Evolutionary conservation across 805 yeast genomes (phyloP), one percentile per base, ranked within the genome.

Genomic region (Candida odintsovae): DNA sequence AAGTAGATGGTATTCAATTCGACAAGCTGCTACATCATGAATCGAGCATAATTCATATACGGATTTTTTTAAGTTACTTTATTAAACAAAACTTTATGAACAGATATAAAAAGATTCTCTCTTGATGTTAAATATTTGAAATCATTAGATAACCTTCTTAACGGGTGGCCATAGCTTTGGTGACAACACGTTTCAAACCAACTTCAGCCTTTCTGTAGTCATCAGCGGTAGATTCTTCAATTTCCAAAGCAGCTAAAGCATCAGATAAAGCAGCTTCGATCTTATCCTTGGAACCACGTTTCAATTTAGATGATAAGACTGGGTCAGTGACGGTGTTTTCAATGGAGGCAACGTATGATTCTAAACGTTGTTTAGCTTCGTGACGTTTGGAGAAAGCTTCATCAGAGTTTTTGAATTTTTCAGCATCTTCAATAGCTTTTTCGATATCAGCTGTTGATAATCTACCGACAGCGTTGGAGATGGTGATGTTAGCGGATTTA

Each of bases 131-230:
- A 26, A 18, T 25, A 40, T 23, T 18, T 13, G 5, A 40, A 26
- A 40, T 16, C 23, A 18, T 18, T 5, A 25, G 31, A 28, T 28
- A 26, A 20, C n/a, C 16, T 40, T n/a, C 75, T 83, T 85, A 86
- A 82, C 97, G 97, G 74, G 97, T 81, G 65, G 97, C 86, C 90
- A 90, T 87, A 73, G 97, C 97, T 82, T 90, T 92, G 82, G 97
- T 92, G 73, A 92, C 97, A 69, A 92, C 97, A 77, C 99, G 88
- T 90, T 94, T 94, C 74, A 94, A 87, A 74, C 90, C 84, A 73
- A 94, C 89, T 83, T 94, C 98, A 69, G 99, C 98, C 86, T 89
- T 94, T 86, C 98, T 88, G 80, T 78, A 83, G 76, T 90, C 97
- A 70, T 94, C 99, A 71, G 97, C 92, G 65, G 95, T 68, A 53